A percentile compares a stretch with the other conserved stretches of the same genome.
Conservation (phyloP, 805 yeast genomes). For the Lipomyces sp. region DNA sequence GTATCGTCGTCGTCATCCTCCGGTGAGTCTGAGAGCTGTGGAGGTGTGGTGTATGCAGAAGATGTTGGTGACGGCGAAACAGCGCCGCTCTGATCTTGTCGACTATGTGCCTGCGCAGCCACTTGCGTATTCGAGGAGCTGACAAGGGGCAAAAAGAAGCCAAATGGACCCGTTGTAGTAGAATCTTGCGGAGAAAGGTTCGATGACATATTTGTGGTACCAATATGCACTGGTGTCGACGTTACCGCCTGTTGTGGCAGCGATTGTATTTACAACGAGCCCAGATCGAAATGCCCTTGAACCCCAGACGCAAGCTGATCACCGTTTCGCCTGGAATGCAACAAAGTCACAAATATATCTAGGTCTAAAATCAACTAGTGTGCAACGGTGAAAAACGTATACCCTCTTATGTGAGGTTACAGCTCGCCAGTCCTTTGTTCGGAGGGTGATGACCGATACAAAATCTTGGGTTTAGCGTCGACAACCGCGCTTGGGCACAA, state of each 20-base stretch:
- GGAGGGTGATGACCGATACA: neutral
- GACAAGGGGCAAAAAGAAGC: neutral
- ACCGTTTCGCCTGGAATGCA: neutral
- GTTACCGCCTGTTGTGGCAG: neutral
- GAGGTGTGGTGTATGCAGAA: constrained; percentile 33
- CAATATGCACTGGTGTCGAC: neutral
- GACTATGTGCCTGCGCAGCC: neutral
- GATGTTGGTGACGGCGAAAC: constrained; percentile 30
- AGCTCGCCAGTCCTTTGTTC: neutral
- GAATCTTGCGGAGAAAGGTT: neutral
- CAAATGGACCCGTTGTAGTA: constrained; percentile 4
- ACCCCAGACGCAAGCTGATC: neutral
- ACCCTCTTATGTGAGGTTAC: neutral
- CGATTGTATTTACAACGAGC: neutral
- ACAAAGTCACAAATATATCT: neutral
- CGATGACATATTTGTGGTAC: neutral
- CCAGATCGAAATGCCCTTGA: constrained; percentile 4
- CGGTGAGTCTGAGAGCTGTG: constrained; percentile 33
- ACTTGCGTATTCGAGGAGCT: constrained; percentile 1
- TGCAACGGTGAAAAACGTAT: neutral
- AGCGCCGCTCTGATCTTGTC: neutral
- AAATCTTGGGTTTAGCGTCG: neutral
- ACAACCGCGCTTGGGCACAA: neutral
- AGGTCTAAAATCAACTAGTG: neutral
- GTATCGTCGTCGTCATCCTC: constrained; percentile 31